Evolutionary conservation across 176 grass and related monocot genomes (phyloP).

Genomic region (Bothriochloa decipiens): DNA sequence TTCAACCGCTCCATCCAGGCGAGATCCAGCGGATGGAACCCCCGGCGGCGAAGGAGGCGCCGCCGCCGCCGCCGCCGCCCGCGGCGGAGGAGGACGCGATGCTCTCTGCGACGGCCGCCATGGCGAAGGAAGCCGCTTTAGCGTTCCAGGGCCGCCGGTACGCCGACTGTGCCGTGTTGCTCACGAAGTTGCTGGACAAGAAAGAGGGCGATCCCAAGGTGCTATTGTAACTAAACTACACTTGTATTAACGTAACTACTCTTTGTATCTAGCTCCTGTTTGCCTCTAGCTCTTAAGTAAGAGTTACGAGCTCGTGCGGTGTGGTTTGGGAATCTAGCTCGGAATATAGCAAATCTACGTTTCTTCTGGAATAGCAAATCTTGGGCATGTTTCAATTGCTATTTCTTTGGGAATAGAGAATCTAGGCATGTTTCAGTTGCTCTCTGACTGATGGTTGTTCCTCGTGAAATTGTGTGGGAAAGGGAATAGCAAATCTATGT

Average conservation of each 20-base stretch:
- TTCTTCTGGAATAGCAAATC: background rate
- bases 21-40: constrained; percentile 60
- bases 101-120: constrained; percentile 59
- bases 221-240: background rate
- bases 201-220: constrained; percentile 91
- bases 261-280: background rate
- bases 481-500: no score
- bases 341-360: constrained; percentile 1
- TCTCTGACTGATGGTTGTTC: background rate
- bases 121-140: constrained; percentile 75
- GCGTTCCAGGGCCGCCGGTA: constrained; percentile 75
- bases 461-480: no score
- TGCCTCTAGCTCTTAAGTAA: background rate
- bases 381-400: background rate
- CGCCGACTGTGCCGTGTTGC: constrained; percentile 69
- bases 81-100: constrained; percentile 51
- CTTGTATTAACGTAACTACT: background rate
- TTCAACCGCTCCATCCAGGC: constrained; percentile 33
- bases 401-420: background rate
- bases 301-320: background rate
- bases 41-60: constrained; percentile 62
- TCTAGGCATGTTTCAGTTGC: background rate
- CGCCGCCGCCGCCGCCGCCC: constrained; percentile 36
- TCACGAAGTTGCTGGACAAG: constrained; percentile 69
- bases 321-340: background rate